Conservation (phyloP, 164 flowering plant species). For the Aristolochia californica region DNA sequence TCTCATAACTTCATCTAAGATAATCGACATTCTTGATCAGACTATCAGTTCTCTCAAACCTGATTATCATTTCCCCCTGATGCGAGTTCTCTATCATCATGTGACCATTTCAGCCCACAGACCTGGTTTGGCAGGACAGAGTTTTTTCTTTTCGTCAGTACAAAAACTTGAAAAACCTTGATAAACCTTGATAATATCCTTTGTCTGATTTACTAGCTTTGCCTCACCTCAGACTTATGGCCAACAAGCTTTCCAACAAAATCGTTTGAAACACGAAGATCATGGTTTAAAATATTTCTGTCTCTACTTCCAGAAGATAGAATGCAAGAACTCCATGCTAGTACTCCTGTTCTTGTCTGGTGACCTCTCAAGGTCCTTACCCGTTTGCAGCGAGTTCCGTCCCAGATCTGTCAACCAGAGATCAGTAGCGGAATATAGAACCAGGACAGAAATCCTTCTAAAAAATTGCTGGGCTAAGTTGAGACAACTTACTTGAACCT, state of each 20-base stretch:
- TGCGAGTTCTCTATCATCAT: conserved; percentile 97
- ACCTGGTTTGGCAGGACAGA: conserved; percentile 36
- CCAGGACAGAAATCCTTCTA: background rate
- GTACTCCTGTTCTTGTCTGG: conserved; percentile 87
- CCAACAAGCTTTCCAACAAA: conserved; percentile 75
- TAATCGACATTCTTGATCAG: background rate
- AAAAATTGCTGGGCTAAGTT: too few relatives aligned
- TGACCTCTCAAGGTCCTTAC: conserved; percentile 87
- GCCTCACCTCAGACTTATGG: conserved; percentile 87
- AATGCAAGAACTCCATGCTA: conserved; percentile 90
- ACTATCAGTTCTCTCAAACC: conserved; percentile 25
- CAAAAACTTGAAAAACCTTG: background rate
- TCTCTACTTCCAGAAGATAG: conserved; percentile 97
- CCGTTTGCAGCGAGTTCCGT: conserved; percentile 79
- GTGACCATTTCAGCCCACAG: conserved; percentile 97
- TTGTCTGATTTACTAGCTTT: too few relatives aligned
- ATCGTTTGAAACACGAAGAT: conserved; percentile 75
- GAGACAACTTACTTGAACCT: conserved; percentile 73
- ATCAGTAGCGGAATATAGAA: background rate
- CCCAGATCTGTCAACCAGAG: conserved; percentile 57
- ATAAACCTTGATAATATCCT: too few relatives aligned
- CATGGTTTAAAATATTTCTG: conserved; percentile 85
- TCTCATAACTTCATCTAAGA: background rate
- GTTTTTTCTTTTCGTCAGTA: background rate
- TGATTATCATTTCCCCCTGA: conserved; percentile 99